phyloP scores from a whole-genome alignment of 1,139 yeast species.

The Pichia sp. region DNA sequence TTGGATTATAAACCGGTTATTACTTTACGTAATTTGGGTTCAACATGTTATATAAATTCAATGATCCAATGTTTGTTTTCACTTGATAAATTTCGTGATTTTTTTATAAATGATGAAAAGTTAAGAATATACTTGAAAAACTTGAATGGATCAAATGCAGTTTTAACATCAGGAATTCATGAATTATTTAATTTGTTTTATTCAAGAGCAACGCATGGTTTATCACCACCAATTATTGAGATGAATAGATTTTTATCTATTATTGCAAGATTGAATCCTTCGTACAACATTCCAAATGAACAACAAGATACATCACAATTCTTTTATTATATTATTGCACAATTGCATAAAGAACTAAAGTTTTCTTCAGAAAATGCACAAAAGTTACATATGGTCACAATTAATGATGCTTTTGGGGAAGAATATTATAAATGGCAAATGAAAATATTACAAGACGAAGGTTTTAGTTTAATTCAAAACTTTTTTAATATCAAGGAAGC shows the following conservation, averaged over 20 bases:
- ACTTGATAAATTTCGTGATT: conserved; percentile 39
- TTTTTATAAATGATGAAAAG: conserved; percentile 28
- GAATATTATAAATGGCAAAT: conserved; percentile 60
- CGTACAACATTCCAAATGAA: conserved; percentile 59
- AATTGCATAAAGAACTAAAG: conserved; percentile 78
- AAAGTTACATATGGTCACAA: not conserved
- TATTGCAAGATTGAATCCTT: conserved; percentile 52
- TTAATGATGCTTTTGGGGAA: conserved; percentile 18
- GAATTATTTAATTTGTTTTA: conserved; percentile 26
- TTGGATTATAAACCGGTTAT: conserved; percentile 20
- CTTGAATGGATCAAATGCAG: conserved; percentile 17
- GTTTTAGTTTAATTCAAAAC: conserved; percentile 59
- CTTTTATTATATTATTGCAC: conserved; percentile 74
- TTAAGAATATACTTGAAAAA: conserved; percentile 15
- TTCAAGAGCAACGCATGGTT: conserved; percentile 27
- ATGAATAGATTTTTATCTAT: conserved; percentile 57
- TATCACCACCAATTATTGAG: conserved; percentile 54
- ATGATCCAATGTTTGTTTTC: conserved; percentile 69
- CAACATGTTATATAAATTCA: conserved; percentile 92
- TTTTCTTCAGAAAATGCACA: conserved; percentile 21
- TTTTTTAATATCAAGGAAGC: conserved; percentile 81
- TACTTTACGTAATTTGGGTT: conserved; percentile 79
- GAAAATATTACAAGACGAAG: conserved; percentile 44
- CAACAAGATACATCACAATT: conserved; percentile 96
- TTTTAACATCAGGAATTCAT: conserved; percentile 25